Percentiles rank a stretch among this genome's conserved stretches.
Conservation (phyloP, 805 yeast genomes). For the Wickerhamiella alocasiicola region DNA sequence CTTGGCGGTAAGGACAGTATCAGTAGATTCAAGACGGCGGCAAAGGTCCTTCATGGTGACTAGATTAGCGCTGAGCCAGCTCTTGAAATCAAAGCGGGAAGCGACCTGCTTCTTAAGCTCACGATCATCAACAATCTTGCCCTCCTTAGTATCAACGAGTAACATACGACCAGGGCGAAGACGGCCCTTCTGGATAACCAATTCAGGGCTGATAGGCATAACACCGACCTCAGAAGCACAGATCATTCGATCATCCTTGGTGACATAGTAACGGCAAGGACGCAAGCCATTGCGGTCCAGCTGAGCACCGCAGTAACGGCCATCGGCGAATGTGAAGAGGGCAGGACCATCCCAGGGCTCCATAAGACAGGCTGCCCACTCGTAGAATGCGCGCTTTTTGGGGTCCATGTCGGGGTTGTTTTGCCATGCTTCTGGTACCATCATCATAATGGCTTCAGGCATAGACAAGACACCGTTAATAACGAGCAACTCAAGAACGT, state of each 20-base stretch:
- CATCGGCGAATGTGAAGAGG: conserved; percentile 89
- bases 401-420: conserved; percentile 77
- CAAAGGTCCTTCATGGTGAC: conserved; percentile 70
- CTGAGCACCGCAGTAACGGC: conserved; percentile 96
- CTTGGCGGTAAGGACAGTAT: conserved; percentile 20
- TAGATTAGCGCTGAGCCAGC: conserved; percentile 82
- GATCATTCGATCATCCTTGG: conserved; percentile 87
- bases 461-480: conserved; percentile 83
- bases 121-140: conserved; percentile 85
- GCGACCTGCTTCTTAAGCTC: conserved; percentile 75
- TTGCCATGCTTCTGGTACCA: conserved; percentile 98
- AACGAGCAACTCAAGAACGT: conserved; percentile 81
- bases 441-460: conserved; percentile 94
- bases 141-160: conserved; percentile 84
- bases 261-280: conserved; percentile 95
- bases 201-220: conserved; percentile 72
- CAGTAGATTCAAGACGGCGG: conserved; percentile 41
- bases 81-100: conserved; percentile 75
- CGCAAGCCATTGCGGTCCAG: conserved; percentile 94
- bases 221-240: conserved; percentile 99
- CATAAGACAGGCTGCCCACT: conserved; percentile 98
- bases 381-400: conserved; percentile 85
- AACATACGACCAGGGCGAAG: conserved; percentile 94
- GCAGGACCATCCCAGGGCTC: conserved; percentile 99
- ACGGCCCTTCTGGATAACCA: conserved; percentile 80